Evolutionary conservation across 225 moss, liverwort and hornwort genomes (phyloP), one percentile per base, ranked within the genome.

Genomic region (Bryum argenteum): DNA sequence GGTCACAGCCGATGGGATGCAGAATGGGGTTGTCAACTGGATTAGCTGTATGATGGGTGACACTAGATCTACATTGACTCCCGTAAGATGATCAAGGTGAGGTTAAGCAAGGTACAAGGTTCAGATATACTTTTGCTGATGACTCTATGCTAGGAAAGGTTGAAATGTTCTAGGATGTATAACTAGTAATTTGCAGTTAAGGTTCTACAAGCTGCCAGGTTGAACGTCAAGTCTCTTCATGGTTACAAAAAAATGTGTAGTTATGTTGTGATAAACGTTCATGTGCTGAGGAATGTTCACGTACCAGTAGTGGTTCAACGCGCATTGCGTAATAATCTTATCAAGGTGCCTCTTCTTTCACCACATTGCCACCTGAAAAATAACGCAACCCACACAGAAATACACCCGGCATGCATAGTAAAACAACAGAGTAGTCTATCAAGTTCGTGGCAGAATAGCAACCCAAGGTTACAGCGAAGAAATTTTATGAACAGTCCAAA

Each of bases 1-100:
- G 40, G 15, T 79, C 26, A 62, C 52, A 24, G 48, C 61, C 8
- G 75, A 79, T 73, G 78, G 75, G 5, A 59, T 81, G 66, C 64
- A 73, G 26, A 69, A 50, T 52, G 78, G 79, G 13, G 52, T 81
- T 33, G 69, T 73, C 0, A 72, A 81, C 0, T 85, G 73, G 85
- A 39, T 81, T 3, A 61, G 51, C 22, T 85, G 85, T 67, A 61
- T 78, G n/a, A 65, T 73, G 9, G 76, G 79, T 37, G 68, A 44
- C 40, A 10, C 21, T 48, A 72, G 72, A 22, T 12, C 70, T 9
- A 73, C 76, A 9, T 55, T 69, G 50, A 80, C 73, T 23, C 72
- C 69, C 45, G 48, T 70, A 39, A 52, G 54, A 42, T 73, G 58
- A 74, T 54, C 70, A 45, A 33, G 15, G 41, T 17, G 42, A 74